Percentiles rank a stretch among this genome's conserved stretches.
phyloP scores from a whole-genome alignment of 1,284 basidiomycete genomes.

The Melampsora larici-populina region DNA sequence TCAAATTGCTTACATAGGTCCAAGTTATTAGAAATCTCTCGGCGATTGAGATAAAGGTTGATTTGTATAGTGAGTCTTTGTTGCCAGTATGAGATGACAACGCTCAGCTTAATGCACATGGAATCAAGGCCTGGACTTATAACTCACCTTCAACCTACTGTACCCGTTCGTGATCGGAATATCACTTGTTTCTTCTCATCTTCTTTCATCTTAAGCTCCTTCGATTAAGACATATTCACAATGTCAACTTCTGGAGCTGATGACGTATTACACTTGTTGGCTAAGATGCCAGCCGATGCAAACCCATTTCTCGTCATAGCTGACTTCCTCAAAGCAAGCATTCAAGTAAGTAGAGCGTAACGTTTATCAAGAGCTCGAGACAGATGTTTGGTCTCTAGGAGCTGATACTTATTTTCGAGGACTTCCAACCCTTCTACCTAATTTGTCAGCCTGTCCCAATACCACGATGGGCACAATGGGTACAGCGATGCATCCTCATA shows the following conservation, averaged over 20 bases:
- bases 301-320: background rate
- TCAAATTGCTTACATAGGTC: too few species aligned
- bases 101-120: too few species aligned
- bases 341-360: background rate
- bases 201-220: too few species aligned
- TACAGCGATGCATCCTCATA: background rate
- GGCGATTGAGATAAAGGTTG: too few species aligned
- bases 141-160: too few species aligned
- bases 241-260: background rate
- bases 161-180: too few species aligned
- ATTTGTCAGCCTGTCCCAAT: background rate
- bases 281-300: background rate
- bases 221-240: background rate
- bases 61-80: too few species aligned
- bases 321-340: background rate
- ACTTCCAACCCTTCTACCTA: background rate
- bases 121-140: too few species aligned
- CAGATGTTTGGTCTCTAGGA: background rate
- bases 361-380: background rate
- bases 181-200: too few species aligned
- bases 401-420: background rate
- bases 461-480: background rate
- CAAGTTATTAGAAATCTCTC: too few species aligned
- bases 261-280: background rate
- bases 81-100: too few species aligned